Percentiles rank a stretch among this genome's conserved stretches.
These are phyloP conservation scores for Lactarius indigo DNA, from an alignment of 768 basidiomycete species.

Conservation along the genomic window DNA sequence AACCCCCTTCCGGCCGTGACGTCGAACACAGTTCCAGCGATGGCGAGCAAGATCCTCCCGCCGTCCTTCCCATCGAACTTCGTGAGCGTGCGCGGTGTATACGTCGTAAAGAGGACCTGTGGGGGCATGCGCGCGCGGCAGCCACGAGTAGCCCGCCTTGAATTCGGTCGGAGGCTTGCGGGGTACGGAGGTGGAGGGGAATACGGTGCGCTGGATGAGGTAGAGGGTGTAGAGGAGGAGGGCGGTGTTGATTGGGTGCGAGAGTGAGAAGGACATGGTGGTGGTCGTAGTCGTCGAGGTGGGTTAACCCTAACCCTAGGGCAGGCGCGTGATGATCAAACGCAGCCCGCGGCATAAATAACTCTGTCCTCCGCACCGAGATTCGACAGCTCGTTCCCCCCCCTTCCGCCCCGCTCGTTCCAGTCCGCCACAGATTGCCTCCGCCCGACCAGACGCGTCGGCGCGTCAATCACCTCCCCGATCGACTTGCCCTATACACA, in stretches of 20 bases:
- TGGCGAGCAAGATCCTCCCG: constrained; percentile 79
- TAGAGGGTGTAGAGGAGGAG: constrained; percentile 77
- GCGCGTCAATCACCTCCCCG: not conserved
- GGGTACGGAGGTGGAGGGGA: constrained; percentile 57
- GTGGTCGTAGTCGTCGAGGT: not conserved
- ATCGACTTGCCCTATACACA: not conserved
- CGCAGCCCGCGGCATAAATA: not conserved
- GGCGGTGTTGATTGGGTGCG: constrained; percentile 77
- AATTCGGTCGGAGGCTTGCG: constrained; percentile 60
- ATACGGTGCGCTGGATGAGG: constrained; percentile 67
- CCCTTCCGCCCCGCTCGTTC: not conserved
- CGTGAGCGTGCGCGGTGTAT: constrained; percentile 71
- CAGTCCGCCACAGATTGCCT: not conserved
- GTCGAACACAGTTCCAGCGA: constrained; percentile 88
- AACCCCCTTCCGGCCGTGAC: constrained; percentile 87
- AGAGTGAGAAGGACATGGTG: constrained; percentile 42
- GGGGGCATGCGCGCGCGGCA: constrained; percentile 78
- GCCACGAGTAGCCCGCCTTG: constrained; percentile 87
- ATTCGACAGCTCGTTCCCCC: not conserved
- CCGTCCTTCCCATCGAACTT: constrained; percentile 63
- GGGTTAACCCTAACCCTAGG: constrained; percentile 5
- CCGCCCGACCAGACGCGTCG: not conserved
- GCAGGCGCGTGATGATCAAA: not conserved
- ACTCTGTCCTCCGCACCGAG: not conserved
- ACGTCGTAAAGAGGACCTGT: constrained; percentile 73